These are phyloP conservation scores for Spiraea crenata DNA, from an alignment of 331 rosid species.

Conservation along the genomic window DNA sequence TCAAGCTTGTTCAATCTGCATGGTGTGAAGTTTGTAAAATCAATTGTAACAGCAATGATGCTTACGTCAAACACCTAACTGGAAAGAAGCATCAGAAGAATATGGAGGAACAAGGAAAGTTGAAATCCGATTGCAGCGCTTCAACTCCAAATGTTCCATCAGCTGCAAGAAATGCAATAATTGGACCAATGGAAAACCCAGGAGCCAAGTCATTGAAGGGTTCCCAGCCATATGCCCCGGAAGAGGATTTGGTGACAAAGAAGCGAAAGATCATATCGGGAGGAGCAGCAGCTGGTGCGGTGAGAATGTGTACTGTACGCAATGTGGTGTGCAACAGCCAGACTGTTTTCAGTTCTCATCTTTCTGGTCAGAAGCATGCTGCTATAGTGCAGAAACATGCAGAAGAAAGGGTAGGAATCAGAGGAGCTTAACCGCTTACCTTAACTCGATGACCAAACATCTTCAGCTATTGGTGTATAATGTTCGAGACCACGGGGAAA, in stretches of 20 bases:
- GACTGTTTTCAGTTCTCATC: slow-evolving; percentile 44
- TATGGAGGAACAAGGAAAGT: slow-evolving; percentile 35
- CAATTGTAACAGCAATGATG: slow-evolving; percentile 58
- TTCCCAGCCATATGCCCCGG: slow-evolving; percentile 10
- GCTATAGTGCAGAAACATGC: slow-evolving; percentile 46
- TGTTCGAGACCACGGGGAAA: too few species aligned
- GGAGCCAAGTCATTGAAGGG: slow-evolving; percentile 16
- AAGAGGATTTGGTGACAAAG: slow-evolving; percentile 50
- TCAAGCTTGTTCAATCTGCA: slow-evolving; percentile 48
- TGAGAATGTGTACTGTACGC: slow-evolving; percentile 48
- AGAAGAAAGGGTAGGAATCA: slow-evolving; percentile 8
- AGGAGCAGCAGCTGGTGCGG: slow-evolving; percentile 38
- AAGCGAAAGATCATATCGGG: slow-evolving; percentile 44
- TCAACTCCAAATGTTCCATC: slow-evolving; percentile 18
- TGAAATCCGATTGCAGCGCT: slow-evolving; percentile 10
- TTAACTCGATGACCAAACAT: background rate
- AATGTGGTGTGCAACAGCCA: slow-evolving; percentile 78
- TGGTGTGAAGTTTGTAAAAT: slow-evolving; percentile 77
- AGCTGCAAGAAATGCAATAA: slow-evolving; percentile 21
- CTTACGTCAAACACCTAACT: slow-evolving; percentile 43
- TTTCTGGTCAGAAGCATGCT: slow-evolving; percentile 59
- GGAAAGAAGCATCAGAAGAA: slow-evolving; percentile 76
- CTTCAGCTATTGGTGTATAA: too few species aligned
- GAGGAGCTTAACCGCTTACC: background rate
- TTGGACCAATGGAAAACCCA: slow-evolving; percentile 50